Conservation (phyloP, 768 basidiomycete species). For the Lactarius vividus region DNA sequence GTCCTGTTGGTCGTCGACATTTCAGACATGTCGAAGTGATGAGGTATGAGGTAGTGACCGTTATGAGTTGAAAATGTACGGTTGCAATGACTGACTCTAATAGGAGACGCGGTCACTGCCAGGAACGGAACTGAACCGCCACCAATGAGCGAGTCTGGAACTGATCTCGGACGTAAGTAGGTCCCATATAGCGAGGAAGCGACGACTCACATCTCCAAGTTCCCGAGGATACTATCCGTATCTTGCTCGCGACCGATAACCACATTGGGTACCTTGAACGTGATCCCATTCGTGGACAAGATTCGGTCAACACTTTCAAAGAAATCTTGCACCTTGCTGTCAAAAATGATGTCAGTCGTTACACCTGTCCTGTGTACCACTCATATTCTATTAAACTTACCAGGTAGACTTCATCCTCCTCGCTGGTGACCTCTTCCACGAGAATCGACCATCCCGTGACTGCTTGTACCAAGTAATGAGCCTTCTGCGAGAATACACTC, state of each 20-base stretch:
- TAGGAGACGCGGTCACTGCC: not conserved
- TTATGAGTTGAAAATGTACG: not conserved
- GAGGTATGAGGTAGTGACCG: not conserved
- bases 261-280: constrained; percentile 94
- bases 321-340: constrained; percentile 91
- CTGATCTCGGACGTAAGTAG: constrained; percentile 14
- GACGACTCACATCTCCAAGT: constrained; percentile 32
- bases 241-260: constrained; percentile 92
- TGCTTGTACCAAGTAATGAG: constrained; percentile 88
- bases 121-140: not conserved
- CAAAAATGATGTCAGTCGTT: constrained; percentile 69
- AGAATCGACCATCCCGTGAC: constrained; percentile 91
- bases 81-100: not conserved
- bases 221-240: constrained; percentile 67
- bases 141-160: constrained; percentile 4
- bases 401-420: constrained; percentile 96
- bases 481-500: constrained; percentile 83
- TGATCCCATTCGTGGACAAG: constrained; percentile 91
- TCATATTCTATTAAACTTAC: not conserved
- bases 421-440: constrained; percentile 96
- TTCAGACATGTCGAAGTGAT: constrained; percentile 5
- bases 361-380: not conserved
- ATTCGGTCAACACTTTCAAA: constrained; percentile 91
- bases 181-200: not conserved
- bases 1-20: not conserved